Evolutionary conservation across 225 moss, liverwort and hornwort species (phyloP), one percentile per base, ranked within the genome.

Genomic region (Pseudoscleropodium purum): DNA sequence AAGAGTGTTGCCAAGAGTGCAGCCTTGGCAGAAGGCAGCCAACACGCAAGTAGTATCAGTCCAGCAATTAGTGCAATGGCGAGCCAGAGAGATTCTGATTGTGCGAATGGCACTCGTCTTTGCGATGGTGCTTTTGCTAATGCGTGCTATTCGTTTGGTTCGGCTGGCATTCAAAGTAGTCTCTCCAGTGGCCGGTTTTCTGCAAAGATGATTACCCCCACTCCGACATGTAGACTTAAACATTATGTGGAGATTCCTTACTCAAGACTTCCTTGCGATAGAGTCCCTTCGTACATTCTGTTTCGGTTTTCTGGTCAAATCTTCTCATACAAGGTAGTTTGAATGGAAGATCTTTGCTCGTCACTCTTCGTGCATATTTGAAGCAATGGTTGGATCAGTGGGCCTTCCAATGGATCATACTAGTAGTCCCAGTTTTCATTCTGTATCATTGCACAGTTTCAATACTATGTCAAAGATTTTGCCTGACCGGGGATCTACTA

Each of bases 21-120:
- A 95, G 88, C 95, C 93, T 13, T 95, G 95, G 95, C 95, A 95
- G 54, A 93, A 91, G 85, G 83, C 89, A 78, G 95, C 92, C 88
- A 95, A 95, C 63, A 95, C 95, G 49, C 81, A 92, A 84, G 68
- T 92, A 54, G 89, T 95, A 24, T 87, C 95, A 49, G 82, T 93
- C 26, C 90, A 89, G 63, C 90, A 89, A 82, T 83, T 95, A 79
- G 87, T 90, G 25, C 88, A 90, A 82, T 93, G 92, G 95, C 92
- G 93, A 90, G 84, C 89, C 24, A 89, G 90, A 85, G 95, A 95
- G 69, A 87, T 90, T 86, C 61, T 92, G 59, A 89, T 95, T 68
- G 95, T 95, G 78, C 92, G 95, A 73, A 37, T 91, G 41, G 89
- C 91, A 49, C 91, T 95, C 63, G 86, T 91, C 34, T 91, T 95